A percentile compares a stretch with the other conserved stretches of the same genome.
These are phyloP conservation scores for Pythium graminicola DNA, from an alignment of 352 stramenopile species.

Conservation along the genomic window DNA sequence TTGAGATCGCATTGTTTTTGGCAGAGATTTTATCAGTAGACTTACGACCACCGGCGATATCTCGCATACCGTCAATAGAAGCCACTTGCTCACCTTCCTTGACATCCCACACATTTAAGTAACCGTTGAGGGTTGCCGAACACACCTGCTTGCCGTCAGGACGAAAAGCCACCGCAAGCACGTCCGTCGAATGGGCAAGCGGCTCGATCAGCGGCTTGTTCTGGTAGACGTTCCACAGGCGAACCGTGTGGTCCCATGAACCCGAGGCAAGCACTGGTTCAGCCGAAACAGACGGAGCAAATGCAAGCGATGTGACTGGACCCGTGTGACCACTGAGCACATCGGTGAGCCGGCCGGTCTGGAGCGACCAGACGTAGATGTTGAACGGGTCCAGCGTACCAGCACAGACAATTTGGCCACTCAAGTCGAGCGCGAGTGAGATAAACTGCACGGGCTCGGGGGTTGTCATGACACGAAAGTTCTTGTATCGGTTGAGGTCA, in stretches of 20 bases:
- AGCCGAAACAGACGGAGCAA: slow-evolving; percentile 72
- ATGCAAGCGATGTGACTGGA: slow-evolving; percentile 93
- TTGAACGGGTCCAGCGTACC: slow-evolving; percentile 96
- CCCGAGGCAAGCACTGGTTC: slow-evolving; percentile 90
- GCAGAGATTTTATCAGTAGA: slow-evolving; percentile 76
- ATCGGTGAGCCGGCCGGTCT: slow-evolving; percentile 96
- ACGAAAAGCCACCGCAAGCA: slow-evolving; percentile 95
- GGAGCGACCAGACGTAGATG: slow-evolving; percentile 97
- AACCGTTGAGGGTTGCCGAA: slow-evolving; percentile 93
- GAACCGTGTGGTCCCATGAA: slow-evolving; percentile 98
- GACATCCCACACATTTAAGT: slow-evolving; percentile 96
- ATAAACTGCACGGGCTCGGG: slow-evolving; percentile 97
- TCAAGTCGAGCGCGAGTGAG: slow-evolving; percentile 95
- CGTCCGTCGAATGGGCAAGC: slow-evolving; percentile 94
- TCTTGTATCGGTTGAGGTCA: slow-evolving; percentile 98
- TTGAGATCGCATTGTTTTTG: slow-evolving; percentile 88
- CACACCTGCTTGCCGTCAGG: slow-evolving; percentile 96
- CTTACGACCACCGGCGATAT: slow-evolving; percentile 93
- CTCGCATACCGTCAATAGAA: slow-evolving; percentile 95
- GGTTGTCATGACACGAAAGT: slow-evolving; percentile 97
- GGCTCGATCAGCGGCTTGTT: slow-evolving; percentile 93
- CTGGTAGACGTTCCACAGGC: slow-evolving; percentile 99
- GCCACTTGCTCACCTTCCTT: slow-evolving; percentile 92
- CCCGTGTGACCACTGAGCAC: slow-evolving; percentile 97
- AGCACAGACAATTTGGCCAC: slow-evolving; percentile 94